Base-by-base conservation (phyloP, 1,284 basidiomycete species). In the Ceratobasidium sp. region DNA sequence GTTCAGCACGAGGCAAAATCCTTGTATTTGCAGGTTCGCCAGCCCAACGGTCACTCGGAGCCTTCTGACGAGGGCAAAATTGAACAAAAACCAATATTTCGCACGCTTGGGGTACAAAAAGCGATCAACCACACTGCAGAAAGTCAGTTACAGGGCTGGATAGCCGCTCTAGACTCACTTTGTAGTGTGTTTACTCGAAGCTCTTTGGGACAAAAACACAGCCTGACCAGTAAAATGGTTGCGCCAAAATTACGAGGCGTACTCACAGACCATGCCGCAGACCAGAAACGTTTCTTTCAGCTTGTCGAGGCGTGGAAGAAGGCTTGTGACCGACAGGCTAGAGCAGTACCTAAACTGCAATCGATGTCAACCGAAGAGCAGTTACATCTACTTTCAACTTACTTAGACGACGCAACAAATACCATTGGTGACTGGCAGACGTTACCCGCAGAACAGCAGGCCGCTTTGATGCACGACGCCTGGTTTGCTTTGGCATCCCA, bases 231-330 rank as follows among this genome's bases (percentile, higher is more conserved):
- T 10, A 10, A 64, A 20, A 23, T 33, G 23, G 23, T 77, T 13
- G 57, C 64, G 13, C 38, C 17, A 2, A 62, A 64, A 20, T 23
- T 75, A 15, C 61, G 44, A 38, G 59, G 42, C 20, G 10, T 67
- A 7, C 54, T 46, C n/a, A 54, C 74, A 0, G 62, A 76, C 44
- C 74, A 76, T 48, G 74, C 74, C 0, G 44, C 74, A 12, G 46
- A 76, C 28, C 59, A 76, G 20, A 54, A 52, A 1, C n/a, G 7
- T 0, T 17, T 66, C 0, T 26, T 42, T 0, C 20, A 66, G 46
- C 61, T 76, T 0, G 23, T 76, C 0, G 28, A 17, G 28, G 46
- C 50, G 15, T 76, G 74, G 74, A 66, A 56, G 26, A 20, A 13
- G 10, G 23, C 26, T 13, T 66, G 62, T 20, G 62, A 76, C 65